Evolutionary conservation across 192 early-diverging fungal species (phyloP).

Genomic region (Podila minutissima): DNA sequence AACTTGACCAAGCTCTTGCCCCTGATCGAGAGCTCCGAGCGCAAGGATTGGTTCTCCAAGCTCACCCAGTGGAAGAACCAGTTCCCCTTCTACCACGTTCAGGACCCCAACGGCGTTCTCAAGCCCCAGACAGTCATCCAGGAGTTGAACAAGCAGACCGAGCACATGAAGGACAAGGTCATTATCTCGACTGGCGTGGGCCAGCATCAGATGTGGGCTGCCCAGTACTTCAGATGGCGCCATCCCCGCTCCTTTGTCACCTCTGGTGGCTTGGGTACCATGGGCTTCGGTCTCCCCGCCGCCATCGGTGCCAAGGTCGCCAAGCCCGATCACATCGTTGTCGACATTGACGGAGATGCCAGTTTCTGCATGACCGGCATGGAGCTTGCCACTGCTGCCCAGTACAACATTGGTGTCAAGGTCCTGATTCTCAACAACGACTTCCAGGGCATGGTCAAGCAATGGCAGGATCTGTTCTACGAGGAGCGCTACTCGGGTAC

Average conservation of each 20-base stretch:
- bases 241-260: slow-evolving; percentile 90
- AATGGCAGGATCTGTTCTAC: slow-evolving; percentile 98
- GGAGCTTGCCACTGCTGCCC: slow-evolving; percentile 97
- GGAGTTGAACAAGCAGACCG: slow-evolving; percentile 88
- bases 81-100: slow-evolving; percentile 88
- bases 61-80: slow-evolving; percentile 90
- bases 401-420: slow-evolving; percentile 98
- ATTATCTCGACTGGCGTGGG: slow-evolving; percentile 97
- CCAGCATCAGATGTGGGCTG: slow-evolving; percentile 99
- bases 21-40: slow-evolving; percentile 70
- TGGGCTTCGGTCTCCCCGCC: slow-evolving; percentile 97
- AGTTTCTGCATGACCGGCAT: slow-evolving; percentile 99
- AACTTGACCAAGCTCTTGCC: slow-evolving; percentile 88
- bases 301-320: slow-evolving; percentile 99
- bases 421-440: slow-evolving; percentile 97
- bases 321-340: slow-evolving; percentile 91
- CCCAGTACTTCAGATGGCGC: slow-evolving; percentile 94
- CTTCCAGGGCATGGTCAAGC: slow-evolving; percentile 99
- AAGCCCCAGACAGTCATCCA: slow-evolving; percentile 96
- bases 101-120: slow-evolving; percentile 72
- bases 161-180: slow-evolving; percentile 88
- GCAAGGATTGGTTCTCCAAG: slow-evolving; percentile 87
- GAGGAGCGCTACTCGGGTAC: slow-evolving; percentile 96
- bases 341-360: slow-evolving; percentile 99
- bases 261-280: slow-evolving; percentile 98